Evolutionary conservation across 106 monocot genomes (phyloP).

Genomic region (Phalaenopsis aphrodite): DNA sequence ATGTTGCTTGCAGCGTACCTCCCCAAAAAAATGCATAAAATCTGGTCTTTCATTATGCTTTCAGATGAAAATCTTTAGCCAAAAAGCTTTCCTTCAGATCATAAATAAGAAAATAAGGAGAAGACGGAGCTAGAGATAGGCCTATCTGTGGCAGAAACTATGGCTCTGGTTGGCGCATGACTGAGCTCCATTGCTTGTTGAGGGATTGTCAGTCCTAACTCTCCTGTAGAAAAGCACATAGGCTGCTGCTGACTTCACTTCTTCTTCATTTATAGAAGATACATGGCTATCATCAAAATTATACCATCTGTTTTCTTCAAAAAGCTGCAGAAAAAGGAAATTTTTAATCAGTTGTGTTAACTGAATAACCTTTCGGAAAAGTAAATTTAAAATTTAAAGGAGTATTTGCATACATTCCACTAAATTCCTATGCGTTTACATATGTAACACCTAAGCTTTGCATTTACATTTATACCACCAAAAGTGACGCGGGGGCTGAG

Average conservation of each 20-base stretch:
- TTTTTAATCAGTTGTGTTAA: conserved; percentile 3
- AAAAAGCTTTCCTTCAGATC: neutral
- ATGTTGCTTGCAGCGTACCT: neutral
- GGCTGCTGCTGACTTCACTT: conserved; percentile 91
- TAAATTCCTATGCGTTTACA: no score
- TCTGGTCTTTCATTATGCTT: conserved; percentile 1
- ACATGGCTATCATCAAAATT: conserved; percentile 96
- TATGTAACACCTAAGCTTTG: no score
- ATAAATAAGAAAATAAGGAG: neutral
- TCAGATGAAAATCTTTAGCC: neutral
- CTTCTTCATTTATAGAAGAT: conserved; percentile 75
- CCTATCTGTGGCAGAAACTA: conserved; percentile 37
- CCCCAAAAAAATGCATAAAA: neutral
- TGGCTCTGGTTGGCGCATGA: conserved; percentile 30
- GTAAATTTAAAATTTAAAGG: neutral
- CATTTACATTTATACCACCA: no score
- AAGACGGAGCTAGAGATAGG: neutral
- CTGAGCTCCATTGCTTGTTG: conserved; percentile 44
- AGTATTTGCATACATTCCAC: no score
- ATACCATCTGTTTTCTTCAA: conserved; percentile 89
- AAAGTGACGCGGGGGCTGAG: no score
- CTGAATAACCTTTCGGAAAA: neutral
- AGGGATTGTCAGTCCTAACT: conserved; percentile 40
- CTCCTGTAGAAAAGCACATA: conserved; percentile 96
- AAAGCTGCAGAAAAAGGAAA: conserved; percentile 38